These are phyloP conservation scores for Dimocarpus longan DNA, from an alignment of 345 rosid genomes.

Conservation along the genomic window DNA sequence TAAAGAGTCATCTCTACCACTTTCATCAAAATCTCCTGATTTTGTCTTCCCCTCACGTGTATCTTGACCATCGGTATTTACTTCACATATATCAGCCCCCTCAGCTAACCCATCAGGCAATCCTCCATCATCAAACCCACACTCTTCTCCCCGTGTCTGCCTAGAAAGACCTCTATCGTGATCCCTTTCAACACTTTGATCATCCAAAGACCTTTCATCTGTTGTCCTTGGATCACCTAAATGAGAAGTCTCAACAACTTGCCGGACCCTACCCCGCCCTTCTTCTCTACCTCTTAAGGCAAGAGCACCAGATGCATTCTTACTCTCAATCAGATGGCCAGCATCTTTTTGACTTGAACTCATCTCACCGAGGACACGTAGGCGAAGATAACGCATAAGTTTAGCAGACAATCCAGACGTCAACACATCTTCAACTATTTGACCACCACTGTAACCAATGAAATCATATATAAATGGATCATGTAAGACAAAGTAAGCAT, in stretches of 20 bases:
- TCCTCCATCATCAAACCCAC: constrained; percentile 40
- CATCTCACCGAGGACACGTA: constrained; percentile 82
- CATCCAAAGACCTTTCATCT: constrained; percentile 46
- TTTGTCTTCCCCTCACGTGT: constrained; percentile 53
- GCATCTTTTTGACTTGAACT: constrained; percentile 67
- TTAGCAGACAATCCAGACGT: constrained; percentile 87
- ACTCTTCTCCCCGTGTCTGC: constrained; percentile 38
- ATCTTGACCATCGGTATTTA: constrained; percentile 48
- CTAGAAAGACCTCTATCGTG: constrained; percentile 36
- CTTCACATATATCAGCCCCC: constrained; percentile 39
- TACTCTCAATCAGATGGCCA: constrained; percentile 51
- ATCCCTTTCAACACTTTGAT: constrained; percentile 43
- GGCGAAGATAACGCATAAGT: constrained; percentile 94
- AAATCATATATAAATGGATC: background rate
- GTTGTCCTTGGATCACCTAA: constrained; percentile 36
- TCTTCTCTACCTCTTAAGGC: constrained; percentile 76
- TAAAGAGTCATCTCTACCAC: constrained; percentile 73
- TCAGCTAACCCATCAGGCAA: constrained; percentile 46
- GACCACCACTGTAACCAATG: constrained; percentile 66
- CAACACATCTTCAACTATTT: constrained; percentile 89
- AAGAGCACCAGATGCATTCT: constrained; percentile 40
- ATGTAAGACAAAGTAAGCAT: constrained; percentile 14
- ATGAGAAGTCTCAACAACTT: constrained; percentile 57
- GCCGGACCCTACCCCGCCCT: constrained; percentile 68
- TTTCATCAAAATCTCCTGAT: constrained; percentile 61